These are phyloP conservation scores for Rhododendron ovatum DNA, from an alignment of 148 eudicot species.

Conservation along the genomic window DNA sequence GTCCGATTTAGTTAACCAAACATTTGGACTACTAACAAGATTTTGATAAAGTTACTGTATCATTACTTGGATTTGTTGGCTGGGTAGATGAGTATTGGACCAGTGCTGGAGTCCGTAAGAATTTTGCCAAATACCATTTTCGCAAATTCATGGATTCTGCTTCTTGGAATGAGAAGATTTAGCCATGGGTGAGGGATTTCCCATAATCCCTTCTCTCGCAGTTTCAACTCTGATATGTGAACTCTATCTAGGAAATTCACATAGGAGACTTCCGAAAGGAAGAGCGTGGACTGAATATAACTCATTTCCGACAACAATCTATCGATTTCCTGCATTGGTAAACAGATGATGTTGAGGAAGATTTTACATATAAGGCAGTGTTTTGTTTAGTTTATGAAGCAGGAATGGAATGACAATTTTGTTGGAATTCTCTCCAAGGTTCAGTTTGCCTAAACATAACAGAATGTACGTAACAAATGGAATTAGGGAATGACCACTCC, in stretches of 20 bases:
- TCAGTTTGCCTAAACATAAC: not conserved
- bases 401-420: not conserved
- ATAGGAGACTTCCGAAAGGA: conserved; percentile 64
- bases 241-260: conserved; percentile 82
- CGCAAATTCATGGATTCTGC: conserved; percentile 55
- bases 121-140: conserved; percentile 70
- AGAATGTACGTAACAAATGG: not conserved
- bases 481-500: not conserved
- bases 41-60: not conserved
- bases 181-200: conserved; percentile 96
- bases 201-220: conserved; percentile 73
- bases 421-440: not conserved
- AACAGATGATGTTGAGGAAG: conserved; percentile 9
- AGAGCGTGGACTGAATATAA: conserved; percentile 56
- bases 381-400: not conserved
- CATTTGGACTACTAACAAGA: not conserved
- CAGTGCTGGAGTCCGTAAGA: conserved; percentile 66
- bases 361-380: not conserved
- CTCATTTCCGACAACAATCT: conserved; percentile 37
- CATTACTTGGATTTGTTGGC: conserved; percentile 76
- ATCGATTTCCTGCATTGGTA: conserved; percentile 53
- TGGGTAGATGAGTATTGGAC: conserved; percentile 86
- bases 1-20: not conserved
- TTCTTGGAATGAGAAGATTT: conserved; percentile 79
- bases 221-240: conserved; percentile 66